Conservation (phyloP, 1,284 basidiomycete species). For the Puccinia horiana region DNA sequence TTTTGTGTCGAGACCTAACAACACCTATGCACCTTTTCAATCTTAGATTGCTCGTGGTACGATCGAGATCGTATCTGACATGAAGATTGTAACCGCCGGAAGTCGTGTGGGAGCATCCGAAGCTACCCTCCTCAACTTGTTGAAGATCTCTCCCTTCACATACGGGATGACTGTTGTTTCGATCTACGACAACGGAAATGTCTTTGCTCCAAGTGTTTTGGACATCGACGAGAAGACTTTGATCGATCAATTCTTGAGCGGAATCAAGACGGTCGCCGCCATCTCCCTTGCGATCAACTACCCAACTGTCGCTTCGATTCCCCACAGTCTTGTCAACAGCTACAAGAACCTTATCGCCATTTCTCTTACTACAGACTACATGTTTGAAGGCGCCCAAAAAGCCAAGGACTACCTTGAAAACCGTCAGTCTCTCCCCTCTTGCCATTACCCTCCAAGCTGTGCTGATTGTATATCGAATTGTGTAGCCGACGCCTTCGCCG, state of each 20-base stretch:
- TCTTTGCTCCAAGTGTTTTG: constrained; percentile 78
- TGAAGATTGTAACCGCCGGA: constrained; percentile 89
- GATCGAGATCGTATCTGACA: constrained; percentile 97
- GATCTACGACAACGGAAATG: constrained; percentile 87
- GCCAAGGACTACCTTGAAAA: constrained; percentile 50
- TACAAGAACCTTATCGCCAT: constrained; percentile 98
- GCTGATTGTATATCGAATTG: not conserved
- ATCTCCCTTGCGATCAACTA: constrained; percentile 93
- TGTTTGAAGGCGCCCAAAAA: constrained; percentile 77
- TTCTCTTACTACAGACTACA: constrained; percentile 89
- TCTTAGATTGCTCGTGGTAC: constrained; percentile 91
- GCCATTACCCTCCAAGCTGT: not conserved
- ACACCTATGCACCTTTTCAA: not conserved
- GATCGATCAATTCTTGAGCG: constrained; percentile 82
- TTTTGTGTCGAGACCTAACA: not conserved
- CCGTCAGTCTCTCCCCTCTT: constrained; percentile 27
- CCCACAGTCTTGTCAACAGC: constrained; percentile 93
- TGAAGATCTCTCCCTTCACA: constrained; percentile 73
- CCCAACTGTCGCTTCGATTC: constrained; percentile 90
- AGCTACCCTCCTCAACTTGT: constrained; percentile 97
- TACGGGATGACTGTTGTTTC: constrained; percentile 91
- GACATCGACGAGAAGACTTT: constrained; percentile 91
- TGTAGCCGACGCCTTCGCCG: constrained; percentile 48
- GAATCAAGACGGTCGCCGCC: constrained; percentile 92
- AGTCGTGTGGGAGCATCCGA: constrained; percentile 85